These are phyloP conservation scores for Choanephora cucurbitarum DNA, from an alignment of 371 early-diverging fungal species.

Conservation along the genomic window DNA sequence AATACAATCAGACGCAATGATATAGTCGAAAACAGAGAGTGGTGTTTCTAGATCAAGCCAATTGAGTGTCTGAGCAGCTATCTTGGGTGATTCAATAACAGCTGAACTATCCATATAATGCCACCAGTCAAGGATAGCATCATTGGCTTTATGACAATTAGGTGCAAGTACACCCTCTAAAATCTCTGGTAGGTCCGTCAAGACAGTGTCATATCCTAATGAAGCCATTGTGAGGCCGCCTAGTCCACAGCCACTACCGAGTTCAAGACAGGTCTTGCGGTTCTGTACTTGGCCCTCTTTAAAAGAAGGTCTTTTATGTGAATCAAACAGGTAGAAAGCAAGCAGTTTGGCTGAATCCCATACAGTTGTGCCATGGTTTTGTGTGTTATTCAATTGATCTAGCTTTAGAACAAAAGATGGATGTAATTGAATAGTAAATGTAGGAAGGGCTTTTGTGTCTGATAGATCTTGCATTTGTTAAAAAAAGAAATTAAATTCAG, in stretches of 20 bases:
- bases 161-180: constrained; percentile 26
- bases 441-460: constrained; percentile 33
- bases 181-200: constrained; percentile 39
- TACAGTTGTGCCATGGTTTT: constrained; percentile 45
- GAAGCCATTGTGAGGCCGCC: constrained; percentile 39
- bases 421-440: constrained; percentile 25
- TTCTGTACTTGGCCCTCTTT: constrained; percentile 15
- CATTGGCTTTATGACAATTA: constrained; percentile 19
- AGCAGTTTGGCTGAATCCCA: constrained; percentile 42
- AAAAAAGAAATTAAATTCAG: background rate
- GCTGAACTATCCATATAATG: constrained; percentile 20
- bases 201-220: constrained; percentile 31
- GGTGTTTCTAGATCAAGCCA: constrained; percentile 27
- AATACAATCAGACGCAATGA: constrained; percentile 45
- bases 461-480: constrained; percentile 1
- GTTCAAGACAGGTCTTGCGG: constrained; percentile 33
- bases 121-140: constrained; percentile 36
- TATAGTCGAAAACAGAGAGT: constrained; percentile 23
- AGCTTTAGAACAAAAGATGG: constrained; percentile 25
- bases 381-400: constrained; percentile 36
- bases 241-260: constrained; percentile 46
- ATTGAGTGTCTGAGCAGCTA: constrained; percentile 30
- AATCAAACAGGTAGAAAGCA: constrained; percentile 35
- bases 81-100: constrained; percentile 16
- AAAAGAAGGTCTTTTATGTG: constrained; percentile 25